Conservation (phyloP, 2,329 filamentous ascomycete genomes). For the Colletotrichum viniferum region DNA sequence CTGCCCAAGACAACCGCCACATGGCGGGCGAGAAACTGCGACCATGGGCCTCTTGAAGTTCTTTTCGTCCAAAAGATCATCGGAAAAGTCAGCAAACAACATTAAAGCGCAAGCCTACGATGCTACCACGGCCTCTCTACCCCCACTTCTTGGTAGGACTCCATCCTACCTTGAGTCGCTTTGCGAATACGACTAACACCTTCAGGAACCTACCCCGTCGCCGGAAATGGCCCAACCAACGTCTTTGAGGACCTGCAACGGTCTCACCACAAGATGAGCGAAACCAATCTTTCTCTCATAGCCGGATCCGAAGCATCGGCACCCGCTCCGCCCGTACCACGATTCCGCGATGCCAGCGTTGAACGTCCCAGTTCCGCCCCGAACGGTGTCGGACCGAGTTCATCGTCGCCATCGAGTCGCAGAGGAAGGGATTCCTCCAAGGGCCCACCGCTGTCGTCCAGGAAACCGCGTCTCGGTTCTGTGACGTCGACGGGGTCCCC, state of each 20-base stretch:
- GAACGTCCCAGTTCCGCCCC: conserved; percentile 44
- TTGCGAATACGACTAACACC: not conserved
- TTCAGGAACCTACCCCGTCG: conserved; percentile 42
- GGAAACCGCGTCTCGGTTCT: conserved; percentile 13
- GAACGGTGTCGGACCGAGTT: conserved; percentile 12
- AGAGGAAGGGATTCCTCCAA: conserved; percentile 20
- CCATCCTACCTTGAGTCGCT: not conserved
- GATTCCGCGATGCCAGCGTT: conserved; percentile 28
- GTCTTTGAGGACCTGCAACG: conserved; percentile 39
- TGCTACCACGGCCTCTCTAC: conserved; percentile 35
- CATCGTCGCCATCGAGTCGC: not conserved
- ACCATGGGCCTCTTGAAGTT: conserved; percentile 41
- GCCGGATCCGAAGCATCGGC: conserved; percentile 29
- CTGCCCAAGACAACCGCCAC: not conserved
- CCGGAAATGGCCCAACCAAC: conserved; percentile 42
- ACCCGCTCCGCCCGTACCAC: conserved; percentile 32
- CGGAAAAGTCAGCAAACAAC: conserved; percentile 17
- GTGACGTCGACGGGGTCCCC: conserved; percentile 3
- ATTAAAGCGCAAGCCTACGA: conserved; percentile 43
- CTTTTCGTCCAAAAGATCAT: conserved; percentile 32
- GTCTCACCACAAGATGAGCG: conserved; percentile 32
- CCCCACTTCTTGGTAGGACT: conserved; percentile 39
- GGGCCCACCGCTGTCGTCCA: conserved; percentile 21
- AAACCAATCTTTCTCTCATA: conserved; percentile 25
- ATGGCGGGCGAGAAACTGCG: conserved; percentile 8